Conservation (phyloP, 1,139 yeast species). For the Blastobotrys buckinghamii region DNA sequence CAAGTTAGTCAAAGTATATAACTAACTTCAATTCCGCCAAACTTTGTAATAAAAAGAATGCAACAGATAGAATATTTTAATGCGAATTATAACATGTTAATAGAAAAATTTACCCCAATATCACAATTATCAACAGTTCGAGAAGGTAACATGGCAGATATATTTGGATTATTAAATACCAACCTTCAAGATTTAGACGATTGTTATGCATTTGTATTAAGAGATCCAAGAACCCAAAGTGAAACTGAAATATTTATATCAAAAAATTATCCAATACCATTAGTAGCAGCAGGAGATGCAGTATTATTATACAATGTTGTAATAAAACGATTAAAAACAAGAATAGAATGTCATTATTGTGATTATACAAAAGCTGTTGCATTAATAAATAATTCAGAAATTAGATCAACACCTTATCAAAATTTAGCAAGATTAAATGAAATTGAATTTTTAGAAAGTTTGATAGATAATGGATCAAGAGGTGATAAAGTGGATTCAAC, state of each 20-base stretch:
- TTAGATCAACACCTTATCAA: conserved; percentile 1
- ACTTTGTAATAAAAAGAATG: neutral
- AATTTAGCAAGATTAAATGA: conserved; percentile 1
- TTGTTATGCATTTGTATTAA: conserved; percentile 5
- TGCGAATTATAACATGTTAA: neutral
- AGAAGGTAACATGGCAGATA: conserved; percentile 6
- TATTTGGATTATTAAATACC: conserved; percentile 7
- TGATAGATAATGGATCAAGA: neutral
- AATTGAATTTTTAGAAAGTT: conserved; percentile 6
- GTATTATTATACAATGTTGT: conserved; percentile 8
- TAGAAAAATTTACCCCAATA: conserved; percentile 1
- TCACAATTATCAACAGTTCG: neutral
- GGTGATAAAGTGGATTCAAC: neutral
- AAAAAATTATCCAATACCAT: conserved; percentile 4
- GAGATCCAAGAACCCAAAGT: neutral
- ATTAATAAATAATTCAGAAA: neutral
- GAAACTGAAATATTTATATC: conserved; percentile 5
- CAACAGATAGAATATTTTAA: neutral
- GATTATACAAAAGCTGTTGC: conserved; percentile 6
- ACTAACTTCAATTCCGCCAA: neutral
- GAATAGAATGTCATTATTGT: neutral
- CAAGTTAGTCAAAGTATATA: neutral
- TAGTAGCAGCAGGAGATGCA: conserved; percentile 4
- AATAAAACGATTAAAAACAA: neutral
- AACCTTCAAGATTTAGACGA: conserved; percentile 9